phyloP scores from a whole-genome alignment of 495 filamentous ascomycete genomes.

The Neurospora terricola region DNA sequence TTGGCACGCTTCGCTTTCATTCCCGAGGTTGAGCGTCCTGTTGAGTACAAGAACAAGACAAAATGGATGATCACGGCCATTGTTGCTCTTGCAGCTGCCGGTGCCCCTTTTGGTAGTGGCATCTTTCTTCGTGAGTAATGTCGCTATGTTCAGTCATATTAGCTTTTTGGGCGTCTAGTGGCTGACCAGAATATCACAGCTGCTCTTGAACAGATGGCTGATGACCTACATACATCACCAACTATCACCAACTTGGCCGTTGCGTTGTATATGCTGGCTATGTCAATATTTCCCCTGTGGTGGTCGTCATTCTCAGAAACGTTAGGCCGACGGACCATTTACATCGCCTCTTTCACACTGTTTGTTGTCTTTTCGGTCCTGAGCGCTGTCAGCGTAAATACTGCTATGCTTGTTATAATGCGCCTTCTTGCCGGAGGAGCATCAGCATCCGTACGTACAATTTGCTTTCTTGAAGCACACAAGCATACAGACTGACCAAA shows the following conservation, averaged over 20 bases:
- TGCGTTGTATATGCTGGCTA: conserved; percentile 79
- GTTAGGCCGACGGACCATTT: conserved; percentile 74
- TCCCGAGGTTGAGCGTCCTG: conserved; percentile 72
- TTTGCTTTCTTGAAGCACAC: neutral
- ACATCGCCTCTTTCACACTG: conserved; percentile 69
- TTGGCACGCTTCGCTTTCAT: conserved; percentile 63
- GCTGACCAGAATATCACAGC: conserved; percentile 34
- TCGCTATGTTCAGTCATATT: neutral
- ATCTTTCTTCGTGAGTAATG: conserved; percentile 68
- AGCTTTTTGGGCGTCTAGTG: neutral
- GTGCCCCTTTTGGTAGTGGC: conserved; percentile 74
- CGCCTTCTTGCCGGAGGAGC: conserved; percentile 74
- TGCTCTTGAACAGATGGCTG: conserved; percentile 58
- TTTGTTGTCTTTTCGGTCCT: conserved; percentile 72
- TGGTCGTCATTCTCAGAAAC: conserved; percentile 88
- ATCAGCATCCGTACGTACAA: conserved; percentile 45
- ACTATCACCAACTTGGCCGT: conserved; percentile 75
- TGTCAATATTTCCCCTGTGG: conserved; percentile 90
- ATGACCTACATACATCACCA: conserved; percentile 52
- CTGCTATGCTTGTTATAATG: conserved; percentile 80
- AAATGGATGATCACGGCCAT: conserved; percentile 86
- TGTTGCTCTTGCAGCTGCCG: conserved; percentile 63
- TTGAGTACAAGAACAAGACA: conserved; percentile 55
- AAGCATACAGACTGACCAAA: neutral
- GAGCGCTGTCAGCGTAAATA: conserved; percentile 62